Conservation (phyloP, 768 basidiomycete genomes). For the Rhizopogon vinicolor region DNA sequence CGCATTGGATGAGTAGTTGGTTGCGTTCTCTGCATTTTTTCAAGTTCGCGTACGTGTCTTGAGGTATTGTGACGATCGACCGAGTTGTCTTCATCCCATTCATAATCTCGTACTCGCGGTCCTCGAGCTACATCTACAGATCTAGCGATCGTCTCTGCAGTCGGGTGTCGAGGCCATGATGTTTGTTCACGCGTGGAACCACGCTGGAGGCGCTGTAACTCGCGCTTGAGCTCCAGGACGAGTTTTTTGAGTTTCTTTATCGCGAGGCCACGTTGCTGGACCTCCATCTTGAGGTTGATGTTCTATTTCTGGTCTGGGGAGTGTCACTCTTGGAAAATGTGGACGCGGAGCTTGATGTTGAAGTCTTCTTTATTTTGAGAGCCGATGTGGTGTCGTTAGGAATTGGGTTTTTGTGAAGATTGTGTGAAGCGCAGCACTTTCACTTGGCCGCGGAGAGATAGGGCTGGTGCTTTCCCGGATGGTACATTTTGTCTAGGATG, state of each 20-base stretch:
- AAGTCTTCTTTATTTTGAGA: constrained; percentile 93
- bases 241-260: constrained; percentile 91
- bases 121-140: constrained; percentile 71
- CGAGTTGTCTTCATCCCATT: constrained; percentile 49
- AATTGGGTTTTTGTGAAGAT: neutral
- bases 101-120: constrained; percentile 62
- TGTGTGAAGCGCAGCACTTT: constrained; percentile 48
- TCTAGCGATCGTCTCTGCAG: constrained; percentile 53
- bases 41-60: constrained; percentile 44
- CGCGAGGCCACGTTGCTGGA: constrained; percentile 84
- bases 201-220: constrained; percentile 66
- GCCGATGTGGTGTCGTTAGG: constrained; percentile 62
- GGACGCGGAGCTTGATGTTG: constrained; percentile 90
- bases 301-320: constrained; percentile 94
- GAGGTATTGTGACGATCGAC: constrained; percentile 22
- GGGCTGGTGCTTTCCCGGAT: constrained; percentile 31
- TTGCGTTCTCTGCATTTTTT: constrained; percentile 41
- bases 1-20: constrained; percentile 47
- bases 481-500: constrained; percentile 25
- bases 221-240: constrained; percentile 76
- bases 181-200: constrained; percentile 20
- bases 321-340: constrained; percentile 91
- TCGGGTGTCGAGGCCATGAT: constrained; percentile 27
- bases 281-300: constrained; percentile 88
- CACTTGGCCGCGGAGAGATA: constrained; percentile 93